Evolutionary conservation across 345 rosid species (phyloP), one percentile per base, ranked within the genome.

Genomic region (Nasturtium officinale): DNA sequence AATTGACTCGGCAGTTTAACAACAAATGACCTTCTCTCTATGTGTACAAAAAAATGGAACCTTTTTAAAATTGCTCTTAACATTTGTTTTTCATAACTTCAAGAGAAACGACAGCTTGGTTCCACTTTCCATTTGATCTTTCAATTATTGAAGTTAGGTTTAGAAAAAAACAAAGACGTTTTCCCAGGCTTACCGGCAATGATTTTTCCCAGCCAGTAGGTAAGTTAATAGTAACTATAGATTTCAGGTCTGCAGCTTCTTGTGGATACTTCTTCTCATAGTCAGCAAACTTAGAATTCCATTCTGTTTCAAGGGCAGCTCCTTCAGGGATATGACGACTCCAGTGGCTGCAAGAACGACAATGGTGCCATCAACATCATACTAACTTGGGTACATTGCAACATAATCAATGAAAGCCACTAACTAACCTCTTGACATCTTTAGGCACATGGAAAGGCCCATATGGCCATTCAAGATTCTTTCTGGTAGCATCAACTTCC

Each of bases 401-500:
- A 11, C 17, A 65, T 9, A 21, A n/a, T 51, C 32, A 35, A 9
- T 1, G 26, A 37, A 1, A 2, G 32, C 17, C 50, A 28, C 80
- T 77, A 72, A 28, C 80, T 77, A 70, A 87, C 98, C 69, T 85
- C 70, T 84, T 87, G 65, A 92, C 90, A 78, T 90, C 95, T 79
- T 90, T 92, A 15, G 96, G 98, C 52, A 90, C 98, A 72, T 87
- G 90, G 87, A 92, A 87, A 68, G 98, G 91, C 82, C 86, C 92
- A 45, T 67, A 66, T 35, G 92, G 87, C 98, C 98, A 92, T 60
- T 83, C 92, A 29, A 92, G 96, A 84, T 92, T 92, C 82, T 86
- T 61, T 83, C 98, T 88, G 25, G 98, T 92, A 74, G 98, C 98
- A 72, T 90, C 98, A 5, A 92, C 98, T 87, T 92, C 98, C 83